Base-by-base conservation (phyloP, 2,329 filamentous ascomycete genomes). In the Macrophomina tecta region DNA sequence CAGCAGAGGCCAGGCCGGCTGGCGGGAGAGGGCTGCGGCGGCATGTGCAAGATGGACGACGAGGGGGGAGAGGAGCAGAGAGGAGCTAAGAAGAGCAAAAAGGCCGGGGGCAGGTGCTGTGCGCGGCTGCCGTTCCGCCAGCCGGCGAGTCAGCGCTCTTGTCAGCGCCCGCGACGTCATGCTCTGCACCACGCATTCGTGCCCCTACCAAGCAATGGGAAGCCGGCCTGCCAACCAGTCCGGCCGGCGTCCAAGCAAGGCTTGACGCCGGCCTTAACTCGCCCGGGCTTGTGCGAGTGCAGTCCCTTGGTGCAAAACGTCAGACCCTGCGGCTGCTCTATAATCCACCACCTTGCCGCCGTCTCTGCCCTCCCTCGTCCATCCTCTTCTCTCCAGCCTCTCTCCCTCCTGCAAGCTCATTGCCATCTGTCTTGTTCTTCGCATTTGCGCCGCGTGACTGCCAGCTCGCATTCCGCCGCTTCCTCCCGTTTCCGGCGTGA, bases 281-380 rank as follows among this genome's bases (percentile, higher is more conserved):
- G 48, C 48, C 53, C 8, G 40, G 14, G 30, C 30, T 53, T 38
- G 56, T 23, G 40, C 56, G 23, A 23, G 23, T 23, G 23, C 23
- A 23, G 23, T 23, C 23, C 23, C 2, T 18, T 49, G 36, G 56
- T 42, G 30, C 56, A 28, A 32, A 34, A 61, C 56, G 56, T 61
- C 56, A 61, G 56, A 61, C 56, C 56, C 56, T 49, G n/a, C 9
- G 23, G 18, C 9, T 6, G 38, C 56, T 46, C 55, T 60, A 60
- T 60, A 61, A 61, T 30, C 56, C 4, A 9, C 14, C 28, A 8
- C 6, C 46, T 28, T 16, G 46, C 46, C 46, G 46, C 46, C 46
- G n/a, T 11, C 8, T 11, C 46, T 49, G 5, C 46, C 12, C 46
- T 30, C 23, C 1, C 52, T 56, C 53, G 4, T 42, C 36, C 53